These are phyloP conservation scores for Cystobasidiaceae sp. DNA, from an alignment of 1,284 basidiomycete species.

Conservation along the genomic window DNA sequence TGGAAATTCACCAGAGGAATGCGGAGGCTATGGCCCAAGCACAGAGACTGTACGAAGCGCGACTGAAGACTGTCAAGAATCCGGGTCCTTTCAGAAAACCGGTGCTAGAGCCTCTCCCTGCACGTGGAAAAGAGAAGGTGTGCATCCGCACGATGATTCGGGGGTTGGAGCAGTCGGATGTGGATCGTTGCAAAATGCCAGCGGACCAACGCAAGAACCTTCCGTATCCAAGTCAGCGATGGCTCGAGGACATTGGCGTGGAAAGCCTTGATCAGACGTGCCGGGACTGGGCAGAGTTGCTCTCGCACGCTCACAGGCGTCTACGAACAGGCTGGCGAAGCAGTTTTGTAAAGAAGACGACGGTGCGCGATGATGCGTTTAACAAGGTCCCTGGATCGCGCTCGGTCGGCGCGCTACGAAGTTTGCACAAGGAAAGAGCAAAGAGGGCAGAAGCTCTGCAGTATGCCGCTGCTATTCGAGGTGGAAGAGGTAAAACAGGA, in stretches of 20 bases:
- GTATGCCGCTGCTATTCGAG: too few species aligned
- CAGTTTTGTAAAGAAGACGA: too few species aligned
- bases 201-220: neutral
- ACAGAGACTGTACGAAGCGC: too few species aligned
- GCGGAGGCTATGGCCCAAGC: neutral
- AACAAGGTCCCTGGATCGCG: too few species aligned
- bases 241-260: neutral
- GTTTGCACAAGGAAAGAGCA: too few species aligned
- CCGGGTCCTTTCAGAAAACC: too few species aligned
- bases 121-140: neutral
- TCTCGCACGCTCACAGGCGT: neutral
- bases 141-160: neutral
- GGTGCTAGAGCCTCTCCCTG: too few species aligned
- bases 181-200: neutral
- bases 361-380: too few species aligned
- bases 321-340: neutral
- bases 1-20: neutral
- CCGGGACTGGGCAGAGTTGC: neutral
- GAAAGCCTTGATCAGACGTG: neutral
- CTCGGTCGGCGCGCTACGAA: too few species aligned
- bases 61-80: too few species aligned
- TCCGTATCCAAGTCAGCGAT: neutral
- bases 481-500: too few species aligned
- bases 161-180: conserved; percentile 7
- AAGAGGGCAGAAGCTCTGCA: too few species aligned